Conservation (phyloP, 2,329 filamentous ascomycete genomes). For the Camptophora hylomeconis region DNA sequence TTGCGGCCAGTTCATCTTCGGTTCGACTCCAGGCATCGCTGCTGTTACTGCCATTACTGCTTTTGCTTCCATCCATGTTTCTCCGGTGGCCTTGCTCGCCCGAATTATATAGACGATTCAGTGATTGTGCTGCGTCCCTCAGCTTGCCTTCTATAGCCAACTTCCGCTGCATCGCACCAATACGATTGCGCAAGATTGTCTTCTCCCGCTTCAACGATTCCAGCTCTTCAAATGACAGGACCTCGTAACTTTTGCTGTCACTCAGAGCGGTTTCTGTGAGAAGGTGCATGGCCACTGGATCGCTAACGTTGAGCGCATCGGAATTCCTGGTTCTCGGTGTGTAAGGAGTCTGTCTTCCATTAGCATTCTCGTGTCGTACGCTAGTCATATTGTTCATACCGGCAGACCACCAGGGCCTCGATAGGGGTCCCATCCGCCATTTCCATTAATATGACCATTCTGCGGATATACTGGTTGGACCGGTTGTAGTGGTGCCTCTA, state of each 20-base stretch:
- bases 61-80: slow-evolving; percentile 34
- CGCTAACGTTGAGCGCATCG: slow-evolving; percentile 27
- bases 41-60: slow-evolving; percentile 17
- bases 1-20: slow-evolving; percentile 60
- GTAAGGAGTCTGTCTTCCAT: no score
- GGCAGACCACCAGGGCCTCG: no score
- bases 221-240: slow-evolving; percentile 82
- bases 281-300: slow-evolving; percentile 70
- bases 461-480: slow-evolving; percentile 1
- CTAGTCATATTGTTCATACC: no score
- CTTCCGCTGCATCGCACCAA: slow-evolving; percentile 70
- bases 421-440: no score
- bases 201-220: slow-evolving; percentile 84
- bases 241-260: slow-evolving; percentile 74
- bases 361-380: no score
- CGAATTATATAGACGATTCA: slow-evolving; percentile 62
- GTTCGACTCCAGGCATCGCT: slow-evolving; percentile 37
- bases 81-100: slow-evolving; percentile 37
- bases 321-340: slow-evolving; percentile 8
- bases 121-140: slow-evolving; percentile 78
- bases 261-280: slow-evolving; percentile 85
- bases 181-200: slow-evolving; percentile 56
- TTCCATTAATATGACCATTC: neutral
- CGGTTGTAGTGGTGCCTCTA: slow-evolving; percentile 10
- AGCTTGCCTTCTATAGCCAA: slow-evolving; percentile 85